Percentiles rank a stretch among this genome's conserved stretches.
phyloP scores from a whole-genome alignment of 148 eudicot species.

The Camellia granthamiana region DNA sequence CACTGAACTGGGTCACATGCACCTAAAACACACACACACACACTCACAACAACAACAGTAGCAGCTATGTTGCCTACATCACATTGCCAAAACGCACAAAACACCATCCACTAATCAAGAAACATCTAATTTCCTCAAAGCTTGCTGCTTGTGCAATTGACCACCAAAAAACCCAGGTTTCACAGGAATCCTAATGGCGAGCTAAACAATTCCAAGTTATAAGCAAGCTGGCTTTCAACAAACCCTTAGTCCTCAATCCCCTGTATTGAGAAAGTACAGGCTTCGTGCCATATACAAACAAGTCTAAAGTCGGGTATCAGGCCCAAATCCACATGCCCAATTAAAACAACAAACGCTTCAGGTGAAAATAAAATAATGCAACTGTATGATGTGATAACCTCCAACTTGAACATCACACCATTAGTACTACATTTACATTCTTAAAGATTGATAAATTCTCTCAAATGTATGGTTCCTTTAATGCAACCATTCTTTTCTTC shows the following conservation, averaged over 20 bases:
- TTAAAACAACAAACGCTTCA: background rate
- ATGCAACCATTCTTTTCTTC: no score
- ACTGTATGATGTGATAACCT: background rate
- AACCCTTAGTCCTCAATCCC: background rate
- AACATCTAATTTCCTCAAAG: background rate
- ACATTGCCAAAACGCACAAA: no score
- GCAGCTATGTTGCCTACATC: no score
- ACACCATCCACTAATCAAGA: background rate
- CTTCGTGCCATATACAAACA: background rate
- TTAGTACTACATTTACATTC: background rate
- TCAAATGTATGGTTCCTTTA: no score
- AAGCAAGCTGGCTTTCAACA: background rate
- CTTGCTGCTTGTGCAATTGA: background rate
- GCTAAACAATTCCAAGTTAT: background rate
- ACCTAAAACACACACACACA: no score
- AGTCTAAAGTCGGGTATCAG: background rate
- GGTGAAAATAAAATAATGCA: background rate
- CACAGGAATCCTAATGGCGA: background rate
- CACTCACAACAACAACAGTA: no score
- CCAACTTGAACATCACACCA: background rate
- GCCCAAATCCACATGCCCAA: background rate
- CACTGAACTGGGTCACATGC: no score
- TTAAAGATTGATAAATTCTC: no score
- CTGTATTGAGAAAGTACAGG: background rate
- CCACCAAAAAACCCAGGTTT: background rate